Evolutionary conservation across 2,329 filamentous ascomycete species (phyloP).

Genomic region (Hirsutella minnesotensis): DNA sequence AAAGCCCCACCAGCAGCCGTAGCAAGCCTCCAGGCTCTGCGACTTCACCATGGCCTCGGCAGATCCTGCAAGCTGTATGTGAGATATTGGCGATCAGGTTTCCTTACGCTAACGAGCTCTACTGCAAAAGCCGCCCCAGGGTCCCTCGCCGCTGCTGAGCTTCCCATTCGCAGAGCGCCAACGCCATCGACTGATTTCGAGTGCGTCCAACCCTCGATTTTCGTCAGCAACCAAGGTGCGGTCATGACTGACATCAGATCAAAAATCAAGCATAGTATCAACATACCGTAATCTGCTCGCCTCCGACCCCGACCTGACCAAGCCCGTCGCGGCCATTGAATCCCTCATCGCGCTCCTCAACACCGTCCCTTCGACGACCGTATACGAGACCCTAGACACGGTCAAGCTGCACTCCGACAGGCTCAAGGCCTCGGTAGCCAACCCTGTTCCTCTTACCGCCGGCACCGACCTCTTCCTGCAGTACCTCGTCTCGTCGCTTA

Average conservation of each 20-base stretch:
- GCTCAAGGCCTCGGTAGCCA: constrained; percentile 68
- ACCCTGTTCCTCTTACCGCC: constrained; percentile 84
- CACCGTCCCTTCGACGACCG: constrained; percentile 68
- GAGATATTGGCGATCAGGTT: too few species aligned
- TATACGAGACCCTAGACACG: constrained; percentile 85
- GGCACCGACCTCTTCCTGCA: constrained; percentile 93
- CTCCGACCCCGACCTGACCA: constrained; percentile 74
- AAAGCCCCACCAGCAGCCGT: neutral
- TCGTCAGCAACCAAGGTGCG: neutral
- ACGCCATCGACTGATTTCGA: constrained; percentile 13
- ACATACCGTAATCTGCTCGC: constrained; percentile 42
- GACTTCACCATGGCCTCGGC: neutral
- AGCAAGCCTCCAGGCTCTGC: neutral
- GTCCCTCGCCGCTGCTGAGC: neutral
- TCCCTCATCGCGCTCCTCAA: constrained; percentile 79
- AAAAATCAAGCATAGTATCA: constrained; percentile 36
- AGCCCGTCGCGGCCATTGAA: constrained; percentile 91
- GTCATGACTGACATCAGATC: neutral
- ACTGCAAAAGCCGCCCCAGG: neutral
- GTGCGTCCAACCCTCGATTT: constrained; percentile 8
- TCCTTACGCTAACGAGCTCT: neutral
- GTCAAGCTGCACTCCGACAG: constrained; percentile 65
- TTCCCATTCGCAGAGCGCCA: constrained; percentile 2
- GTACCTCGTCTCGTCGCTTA: constrained; percentile 70
- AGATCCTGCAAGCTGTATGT: neutral